phyloP scores from a whole-genome alignment of 495 filamentous ascomycete species.

The Diplogelasinospora grovesii region DNA sequence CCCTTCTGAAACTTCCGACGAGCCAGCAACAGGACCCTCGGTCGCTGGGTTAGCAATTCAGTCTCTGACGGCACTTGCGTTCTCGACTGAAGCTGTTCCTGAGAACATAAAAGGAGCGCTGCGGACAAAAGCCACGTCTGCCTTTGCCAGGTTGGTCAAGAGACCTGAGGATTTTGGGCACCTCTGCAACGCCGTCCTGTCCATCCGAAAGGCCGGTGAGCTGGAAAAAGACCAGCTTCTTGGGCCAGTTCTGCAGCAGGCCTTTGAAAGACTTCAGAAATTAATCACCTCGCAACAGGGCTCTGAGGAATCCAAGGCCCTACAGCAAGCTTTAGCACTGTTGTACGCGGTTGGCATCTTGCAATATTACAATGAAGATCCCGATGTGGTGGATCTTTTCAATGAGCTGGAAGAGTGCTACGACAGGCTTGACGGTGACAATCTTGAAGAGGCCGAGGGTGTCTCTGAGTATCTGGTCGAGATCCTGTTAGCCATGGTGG shows the following conservation, averaged over 20 bases:
- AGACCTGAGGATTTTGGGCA: slow-evolving; percentile 48
- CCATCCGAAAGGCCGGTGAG: slow-evolving; percentile 47
- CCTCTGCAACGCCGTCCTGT: slow-evolving; percentile 41
- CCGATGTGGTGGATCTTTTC: slow-evolving; percentile 57
- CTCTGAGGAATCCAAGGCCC: slow-evolving; percentile 25
- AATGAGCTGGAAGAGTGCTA: slow-evolving; percentile 43
- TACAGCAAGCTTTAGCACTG: slow-evolving; percentile 61
- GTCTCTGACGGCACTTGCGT: slow-evolving; percentile 41
- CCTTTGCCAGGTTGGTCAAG: slow-evolving; percentile 62
- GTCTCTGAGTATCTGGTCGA: slow-evolving; percentile 75
- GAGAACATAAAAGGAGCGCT: slow-evolving; percentile 61
- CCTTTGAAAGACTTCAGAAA: slow-evolving; percentile 60
- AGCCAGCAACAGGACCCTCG: slow-evolving; percentile 19
- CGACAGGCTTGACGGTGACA: slow-evolving; percentile 42
- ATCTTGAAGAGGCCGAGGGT: slow-evolving; percentile 38
- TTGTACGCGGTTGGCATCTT: slow-evolving; percentile 81
- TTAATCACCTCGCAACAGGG: slow-evolving; percentile 55
- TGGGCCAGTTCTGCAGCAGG: slow-evolving; percentile 49
- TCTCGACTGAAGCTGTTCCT: slow-evolving; percentile 47
- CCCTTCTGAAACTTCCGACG: slow-evolving; percentile 9
- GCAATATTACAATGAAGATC: slow-evolving; percentile 82
- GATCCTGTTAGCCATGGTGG: slow-evolving; percentile 78
- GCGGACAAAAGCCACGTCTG: slow-evolving; percentile 54
- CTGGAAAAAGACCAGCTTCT: slow-evolving; percentile 54
- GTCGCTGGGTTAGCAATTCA: slow-evolving; percentile 34